These are phyloP conservation scores for Marchantia polymorpha DNA, from an alignment of 225 moss, liverwort and hornwort species.

Conservation along the genomic window DNA sequence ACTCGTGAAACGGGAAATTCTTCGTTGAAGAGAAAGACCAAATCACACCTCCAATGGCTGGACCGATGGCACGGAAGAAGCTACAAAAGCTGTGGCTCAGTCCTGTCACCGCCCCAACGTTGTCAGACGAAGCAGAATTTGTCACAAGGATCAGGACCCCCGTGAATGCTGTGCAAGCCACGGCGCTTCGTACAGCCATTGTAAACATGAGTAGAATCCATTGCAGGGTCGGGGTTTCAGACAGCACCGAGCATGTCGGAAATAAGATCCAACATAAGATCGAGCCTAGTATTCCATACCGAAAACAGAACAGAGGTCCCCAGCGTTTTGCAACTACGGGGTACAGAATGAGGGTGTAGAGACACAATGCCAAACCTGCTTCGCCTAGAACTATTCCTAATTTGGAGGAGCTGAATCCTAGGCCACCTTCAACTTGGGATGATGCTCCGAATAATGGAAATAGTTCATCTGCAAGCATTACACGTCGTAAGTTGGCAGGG, in stretches of 20 bases:
- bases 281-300: conserved; percentile 61
- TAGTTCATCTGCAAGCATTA: conserved; percentile 60
- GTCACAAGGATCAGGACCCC: conserved; percentile 77
- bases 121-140: conserved; percentile 68
- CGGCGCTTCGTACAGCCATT: conserved; percentile 60
- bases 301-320: conserved; percentile 70
- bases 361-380: conserved; percentile 66
- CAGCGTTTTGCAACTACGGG: conserved; percentile 46
- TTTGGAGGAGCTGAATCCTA: conserved; percentile 62
- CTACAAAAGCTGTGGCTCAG: conserved; percentile 84
- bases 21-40: conserved; percentile 73
- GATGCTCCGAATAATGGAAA: conserved; percentile 82
- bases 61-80: conserved; percentile 78
- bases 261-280: conserved; percentile 74
- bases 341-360: conserved; percentile 66
- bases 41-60: conserved; percentile 64
- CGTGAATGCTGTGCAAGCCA: conserved; percentile 75
- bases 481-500: conserved; percentile 5
- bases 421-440: conserved; percentile 51
- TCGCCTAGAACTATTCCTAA: conserved; percentile 70
- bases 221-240: conserved; percentile 37
- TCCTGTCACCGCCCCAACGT: conserved; percentile 79
- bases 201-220: conserved; percentile 55
- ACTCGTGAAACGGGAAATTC: conserved; percentile 68
- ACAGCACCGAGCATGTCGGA: conserved; percentile 59